Evolutionary conservation across 2,329 filamentous ascomycete genomes (phyloP).

Genomic region (Cladosporium sp.): DNA sequence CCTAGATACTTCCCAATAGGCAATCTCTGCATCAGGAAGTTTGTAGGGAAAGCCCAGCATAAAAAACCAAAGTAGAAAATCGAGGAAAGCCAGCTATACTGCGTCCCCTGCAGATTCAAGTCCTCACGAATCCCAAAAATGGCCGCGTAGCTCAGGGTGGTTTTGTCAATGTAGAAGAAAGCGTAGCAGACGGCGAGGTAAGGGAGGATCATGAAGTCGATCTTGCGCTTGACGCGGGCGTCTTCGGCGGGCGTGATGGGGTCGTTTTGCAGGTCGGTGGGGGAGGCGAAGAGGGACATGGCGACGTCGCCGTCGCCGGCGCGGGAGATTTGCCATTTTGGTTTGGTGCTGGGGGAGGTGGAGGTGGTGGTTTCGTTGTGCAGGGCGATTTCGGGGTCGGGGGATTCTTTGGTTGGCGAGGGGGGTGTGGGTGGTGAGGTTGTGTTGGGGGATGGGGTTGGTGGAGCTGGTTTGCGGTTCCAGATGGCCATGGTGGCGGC

Average conservation of each 20-base stretch:
- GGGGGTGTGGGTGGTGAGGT: slow-evolving; percentile 14
- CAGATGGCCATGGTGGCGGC: slow-evolving; percentile 9
- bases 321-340: slow-evolving; percentile 26
- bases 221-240: slow-evolving; percentile 48
- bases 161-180: slow-evolving; percentile 43
- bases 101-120: slow-evolving; percentile 50
- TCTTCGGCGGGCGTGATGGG: slow-evolving; percentile 46
- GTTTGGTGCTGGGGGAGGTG: neutral
- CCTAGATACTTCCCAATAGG: slow-evolving; percentile 50
- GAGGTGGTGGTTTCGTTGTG: slow-evolving; percentile 15
- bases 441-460: slow-evolving; percentile 11
- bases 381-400: slow-evolving; percentile 10
- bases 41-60: slow-evolving; percentile 51
- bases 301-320: slow-evolving; percentile 42
- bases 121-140: slow-evolving; percentile 61
- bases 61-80: slow-evolving; percentile 56
- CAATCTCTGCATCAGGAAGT: slow-evolving; percentile 48
- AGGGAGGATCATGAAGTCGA: slow-evolving; percentile 57
- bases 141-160: slow-evolving; percentile 58
- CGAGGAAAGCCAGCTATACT: slow-evolving; percentile 54
- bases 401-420: slow-evolving; percentile 8
- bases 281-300: slow-evolving; percentile 46
- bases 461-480: neutral
- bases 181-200: slow-evolving; percentile 35
- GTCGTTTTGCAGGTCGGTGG: slow-evolving; percentile 36